phyloP scores from a whole-genome alignment of 108 stramenopile genomes.

The Stephanodiscus minutulus region DNA sequence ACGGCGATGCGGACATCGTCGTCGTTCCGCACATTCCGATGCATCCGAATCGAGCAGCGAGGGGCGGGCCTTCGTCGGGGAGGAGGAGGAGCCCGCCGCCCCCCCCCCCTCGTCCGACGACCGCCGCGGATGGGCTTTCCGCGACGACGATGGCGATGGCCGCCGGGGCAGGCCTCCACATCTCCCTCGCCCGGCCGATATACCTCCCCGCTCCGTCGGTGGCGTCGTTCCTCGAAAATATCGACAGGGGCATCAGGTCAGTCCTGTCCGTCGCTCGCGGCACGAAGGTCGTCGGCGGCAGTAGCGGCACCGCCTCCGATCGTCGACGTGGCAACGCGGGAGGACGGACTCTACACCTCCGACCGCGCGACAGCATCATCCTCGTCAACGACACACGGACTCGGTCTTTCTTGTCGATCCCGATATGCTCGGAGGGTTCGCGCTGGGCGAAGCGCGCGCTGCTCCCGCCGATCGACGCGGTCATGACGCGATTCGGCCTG shows the following conservation, averaged over 20 bases:
- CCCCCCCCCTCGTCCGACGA: background rate
- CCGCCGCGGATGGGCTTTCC: background rate
- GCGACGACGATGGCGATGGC: background rate
- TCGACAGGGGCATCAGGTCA: slow-evolving; percentile 21
- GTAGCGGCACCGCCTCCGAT: background rate
- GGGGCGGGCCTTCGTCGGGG: background rate
- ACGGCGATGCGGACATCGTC: no score
- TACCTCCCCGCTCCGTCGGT: slow-evolving; percentile 43
- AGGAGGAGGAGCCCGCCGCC: no score
- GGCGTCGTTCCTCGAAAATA: slow-evolving; percentile 28
- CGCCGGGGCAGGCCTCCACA: slow-evolving; percentile 6
- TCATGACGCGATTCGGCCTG: slow-evolving; percentile 35
- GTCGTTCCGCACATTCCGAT: slow-evolving; percentile 42
- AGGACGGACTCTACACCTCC: slow-evolving; percentile 20
- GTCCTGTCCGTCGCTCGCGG: slow-evolving; percentile 2
- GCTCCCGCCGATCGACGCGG: slow-evolving; percentile 36
- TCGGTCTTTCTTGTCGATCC: slow-evolving; percentile 40
- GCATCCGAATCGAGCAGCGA: slow-evolving; percentile 8
- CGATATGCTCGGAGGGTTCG: slow-evolving; percentile 21
- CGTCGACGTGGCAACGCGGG: background rate
- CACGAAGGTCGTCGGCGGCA: background rate
- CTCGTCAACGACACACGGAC: slow-evolving; percentile 35
- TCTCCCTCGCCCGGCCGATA: slow-evolving; percentile 41
- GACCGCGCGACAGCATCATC: slow-evolving; percentile 27
- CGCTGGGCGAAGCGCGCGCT: slow-evolving; percentile 32